Conservation (phyloP, 1,284 basidiomycete species). For the Marasmius fiardii region DNA sequence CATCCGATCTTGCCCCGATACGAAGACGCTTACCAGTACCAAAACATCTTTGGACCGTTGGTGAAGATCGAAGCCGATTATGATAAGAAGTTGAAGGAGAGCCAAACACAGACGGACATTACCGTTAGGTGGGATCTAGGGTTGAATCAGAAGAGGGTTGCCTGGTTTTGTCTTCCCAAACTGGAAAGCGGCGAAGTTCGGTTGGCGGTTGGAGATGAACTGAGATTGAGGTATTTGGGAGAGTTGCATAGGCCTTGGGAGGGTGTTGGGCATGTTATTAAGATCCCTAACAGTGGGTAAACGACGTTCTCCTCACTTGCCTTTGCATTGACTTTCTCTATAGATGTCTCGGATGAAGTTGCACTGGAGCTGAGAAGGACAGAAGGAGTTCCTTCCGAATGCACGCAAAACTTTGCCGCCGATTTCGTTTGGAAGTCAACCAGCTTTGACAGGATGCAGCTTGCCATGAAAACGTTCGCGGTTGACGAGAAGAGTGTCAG, state of each 20-base stretch:
- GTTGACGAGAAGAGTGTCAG: conserved; percentile 99
- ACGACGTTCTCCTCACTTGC: background rate
- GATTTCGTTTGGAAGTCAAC: conserved; percentile 99
- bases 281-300: conserved; percentile 94
- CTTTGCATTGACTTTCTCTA: conserved; percentile 18
- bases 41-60: conserved; percentile 97
- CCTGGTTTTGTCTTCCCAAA: conserved; percentile 96
- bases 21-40: conserved; percentile 99
- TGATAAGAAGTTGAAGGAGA: conserved; percentile 96
- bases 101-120: conserved; percentile 97
- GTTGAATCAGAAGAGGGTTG: conserved; percentile 95
- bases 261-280: conserved; percentile 96
- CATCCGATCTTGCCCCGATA: conserved; percentile 88
- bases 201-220: conserved; percentile 94
- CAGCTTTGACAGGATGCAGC: conserved; percentile 98
- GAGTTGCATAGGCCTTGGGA: conserved; percentile 93
- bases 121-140: conserved; percentile 97
- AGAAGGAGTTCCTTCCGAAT: conserved; percentile 93
- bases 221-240: conserved; percentile 87
- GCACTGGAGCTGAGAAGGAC: conserved; percentile 88
- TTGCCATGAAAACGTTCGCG: conserved; percentile 99
- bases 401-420: conserved; percentile 92
- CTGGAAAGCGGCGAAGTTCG: conserved; percentile 97
- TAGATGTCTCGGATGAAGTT: conserved; percentile 97
- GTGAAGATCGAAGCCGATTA: conserved; percentile 99